Evolutionary conservation across 2,329 filamentous ascomycete species (phyloP), one percentile per base, ranked within the genome.

Genomic region (Sporothrix euskadiensis): DNA sequence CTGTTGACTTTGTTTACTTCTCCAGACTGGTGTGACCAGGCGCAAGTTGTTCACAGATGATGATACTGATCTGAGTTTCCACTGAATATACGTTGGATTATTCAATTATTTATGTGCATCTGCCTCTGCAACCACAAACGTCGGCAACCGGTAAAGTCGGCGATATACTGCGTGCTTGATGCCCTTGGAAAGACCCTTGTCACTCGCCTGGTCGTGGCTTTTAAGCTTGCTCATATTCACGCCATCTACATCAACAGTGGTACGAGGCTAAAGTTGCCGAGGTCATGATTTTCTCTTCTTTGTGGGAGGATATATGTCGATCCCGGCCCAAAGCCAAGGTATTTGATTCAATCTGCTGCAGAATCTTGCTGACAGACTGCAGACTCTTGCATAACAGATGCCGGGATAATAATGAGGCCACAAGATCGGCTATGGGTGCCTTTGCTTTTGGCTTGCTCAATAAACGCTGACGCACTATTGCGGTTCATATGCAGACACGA

Each of bases 281-380:
- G 56, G 56, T 35, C 56, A 59, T 59, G 56, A 16, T 49, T 5
- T 16, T 49, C 14, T 19, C 8, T 44, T 44, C 10, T 14, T 35
- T 6, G 35, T 8, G 35, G 30, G 8, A 3, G 14, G 56, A 22
- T 63, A 39, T 61, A 39, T 39, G 57, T 39, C 57, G 57, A 61
- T 39, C 32, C 57, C 32, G 57, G 57, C n/a, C 32, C 59, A 63
- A 22, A 8, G 59, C 19, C 59, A 63, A 44, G 59, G 59, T 39
- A 10, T 56, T 65, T 44, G n/a, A 44, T 44, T n/a, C 59, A n/a
- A 44, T 26, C 35, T 44, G 59, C 59, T 63, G 59, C 59, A 63
- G 19, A 19, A 22, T 19, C 4, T 30, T 35, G 52, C 52, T 12
- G 41, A 44, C 41, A 44, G 12, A 22, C 52, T 54, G 19, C 52